Evolutionary conservation across 176 grass and related monocot genomes (phyloP), one percentile per base, ranked within the genome.

Genomic region (Rhynchospora pubera): DNA sequence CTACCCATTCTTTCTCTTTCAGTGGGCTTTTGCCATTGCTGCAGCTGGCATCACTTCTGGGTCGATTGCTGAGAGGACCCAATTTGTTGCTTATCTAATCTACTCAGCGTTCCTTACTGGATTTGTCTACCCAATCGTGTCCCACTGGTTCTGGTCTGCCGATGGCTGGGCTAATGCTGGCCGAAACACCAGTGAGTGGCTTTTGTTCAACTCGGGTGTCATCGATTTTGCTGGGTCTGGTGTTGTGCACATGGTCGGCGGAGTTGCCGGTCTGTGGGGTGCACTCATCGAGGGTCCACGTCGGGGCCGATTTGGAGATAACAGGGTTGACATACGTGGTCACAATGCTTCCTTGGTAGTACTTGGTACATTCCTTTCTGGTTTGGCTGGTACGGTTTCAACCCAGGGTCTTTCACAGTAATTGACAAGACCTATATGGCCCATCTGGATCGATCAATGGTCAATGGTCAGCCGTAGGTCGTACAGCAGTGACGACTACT

Each of bases 11-110:
- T 97, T 97, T 86, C 91, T 97, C 85, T 97, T 84, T 79, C 91
- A 97, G 80, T 91, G 93, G 93, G 93, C 93, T 34, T 93, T 97
- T 78, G 91, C 93, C 91, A 97, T 97, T 86, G 91, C 93, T 55
- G 93, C 91, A 26, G 91, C 91, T 6, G 93, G 93, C 5, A 97
- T 97, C 73, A 93, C 93, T 43, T 97, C 93, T 5, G 93, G 93
- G 13, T 97, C 93, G 71, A 97, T 93, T 32, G 93, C 93, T 3
- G 93, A 97, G 91, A 71, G 93, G 2, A 97, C 93, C n/a, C 93
- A 93, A 91, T 97, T 97, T 78, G 87, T 87, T 1, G 87, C 91
- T 1, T 97, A 97, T 86, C 87, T 97, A 15, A 89, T 97, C 80
- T 97, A 93, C 81, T 97, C 93, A 9, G 89, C 91, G 50, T 97